Percentiles rank a stretch among this genome's conserved stretches.
Evolutionary conservation across 768 basidiomycete genomes (phyloP).

Genomic region (Pulveroboletus sp.): DNA sequence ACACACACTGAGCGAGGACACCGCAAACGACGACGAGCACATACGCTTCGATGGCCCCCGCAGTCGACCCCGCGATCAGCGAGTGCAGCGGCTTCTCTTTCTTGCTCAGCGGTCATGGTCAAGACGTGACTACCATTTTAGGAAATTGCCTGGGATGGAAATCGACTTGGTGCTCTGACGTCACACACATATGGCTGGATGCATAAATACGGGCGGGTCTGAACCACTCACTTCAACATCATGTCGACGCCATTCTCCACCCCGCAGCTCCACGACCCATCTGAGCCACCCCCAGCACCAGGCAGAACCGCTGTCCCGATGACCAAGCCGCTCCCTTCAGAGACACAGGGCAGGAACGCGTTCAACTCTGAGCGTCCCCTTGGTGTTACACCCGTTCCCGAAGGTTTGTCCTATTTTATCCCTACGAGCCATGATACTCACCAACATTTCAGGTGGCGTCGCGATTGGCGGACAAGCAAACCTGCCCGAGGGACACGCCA

Average conservation of each 20-base stretch:
- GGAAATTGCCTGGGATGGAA: constrained; percentile 2
- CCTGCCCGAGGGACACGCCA: constrained; percentile 37
- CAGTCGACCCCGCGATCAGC: constrained; percentile 85
- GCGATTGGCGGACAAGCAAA: constrained; percentile 22
- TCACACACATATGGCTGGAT: constrained; percentile 10
- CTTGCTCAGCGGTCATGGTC: constrained; percentile 46
- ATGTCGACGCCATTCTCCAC: constrained; percentile 33
- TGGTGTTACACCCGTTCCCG: constrained; percentile 34
- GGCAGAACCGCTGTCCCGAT: not conserved
- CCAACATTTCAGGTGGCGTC: constrained; percentile 21
- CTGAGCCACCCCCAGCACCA: constrained; percentile 45
- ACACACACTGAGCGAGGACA: constrained; percentile 32
- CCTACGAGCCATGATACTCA: not conserved
- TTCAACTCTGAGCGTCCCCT: constrained; percentile 35
- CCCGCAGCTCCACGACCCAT: constrained; percentile 41
- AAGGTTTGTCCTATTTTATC: constrained; percentile 23
- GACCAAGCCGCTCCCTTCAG: not conserved
- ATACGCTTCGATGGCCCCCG: constrained; percentile 92
- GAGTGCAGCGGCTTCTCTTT: constrained; percentile 87
- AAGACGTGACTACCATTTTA: not conserved
- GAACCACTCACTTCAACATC: not conserved
- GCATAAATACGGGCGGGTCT: constrained; percentile 15
- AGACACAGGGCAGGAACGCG: constrained; percentile 19
- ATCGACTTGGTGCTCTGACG: too few species aligned
- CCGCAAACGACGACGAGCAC: constrained; percentile 21